Conservation (phyloP, 495 filamentous ascomycete species). For the Amniculicola lignicola region DNA sequence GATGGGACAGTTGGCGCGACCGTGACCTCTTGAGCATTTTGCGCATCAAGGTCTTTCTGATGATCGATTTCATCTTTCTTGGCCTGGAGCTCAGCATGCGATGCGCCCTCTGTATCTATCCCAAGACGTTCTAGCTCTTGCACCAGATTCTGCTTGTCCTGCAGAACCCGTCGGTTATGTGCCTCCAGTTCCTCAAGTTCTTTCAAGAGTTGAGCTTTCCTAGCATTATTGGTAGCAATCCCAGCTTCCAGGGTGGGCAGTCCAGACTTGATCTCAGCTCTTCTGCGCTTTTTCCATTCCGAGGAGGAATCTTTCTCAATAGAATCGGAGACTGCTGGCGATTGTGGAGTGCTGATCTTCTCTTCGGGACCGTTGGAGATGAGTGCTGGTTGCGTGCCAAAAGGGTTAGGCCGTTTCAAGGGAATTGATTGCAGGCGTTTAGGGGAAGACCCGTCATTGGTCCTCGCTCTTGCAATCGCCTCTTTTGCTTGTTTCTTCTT, state of each 20-base stretch:
- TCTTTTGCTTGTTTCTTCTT: too few species aligned
- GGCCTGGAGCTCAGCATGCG: slow-evolving; percentile 45
- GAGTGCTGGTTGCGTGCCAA: not conserved
- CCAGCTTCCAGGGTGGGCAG: slow-evolving; percentile 24
- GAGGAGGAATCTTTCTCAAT: not conserved
- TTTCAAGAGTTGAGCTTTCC: slow-evolving; percentile 52
- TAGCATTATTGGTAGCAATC: slow-evolving; percentile 34
- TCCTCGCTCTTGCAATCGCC: too few species aligned
- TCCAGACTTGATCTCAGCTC: slow-evolving; percentile 25
- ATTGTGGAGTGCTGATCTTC: too few species aligned
- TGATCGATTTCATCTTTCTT: slow-evolving; percentile 33
- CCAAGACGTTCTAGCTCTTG: slow-evolving; percentile 50
- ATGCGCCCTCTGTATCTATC: slow-evolving; percentile 47
- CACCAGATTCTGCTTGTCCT: slow-evolving; percentile 40
- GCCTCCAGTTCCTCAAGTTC: slow-evolving; percentile 59
- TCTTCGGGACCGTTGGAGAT: not conserved
- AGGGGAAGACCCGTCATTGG: too few species aligned
- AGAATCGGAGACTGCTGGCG: too few species aligned
- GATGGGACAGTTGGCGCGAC: too few species aligned
- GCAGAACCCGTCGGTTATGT: slow-evolving; percentile 52
- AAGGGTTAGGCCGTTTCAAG: not conserved
- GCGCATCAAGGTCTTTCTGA: slow-evolving; percentile 4
- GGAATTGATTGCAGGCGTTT: too few species aligned
- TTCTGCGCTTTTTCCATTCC: slow-evolving; percentile 25
- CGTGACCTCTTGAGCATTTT: too few species aligned